phyloP scores from a whole-genome alignment of 164 flowering plant genomes.

The Nymphaea colorata region DNA sequence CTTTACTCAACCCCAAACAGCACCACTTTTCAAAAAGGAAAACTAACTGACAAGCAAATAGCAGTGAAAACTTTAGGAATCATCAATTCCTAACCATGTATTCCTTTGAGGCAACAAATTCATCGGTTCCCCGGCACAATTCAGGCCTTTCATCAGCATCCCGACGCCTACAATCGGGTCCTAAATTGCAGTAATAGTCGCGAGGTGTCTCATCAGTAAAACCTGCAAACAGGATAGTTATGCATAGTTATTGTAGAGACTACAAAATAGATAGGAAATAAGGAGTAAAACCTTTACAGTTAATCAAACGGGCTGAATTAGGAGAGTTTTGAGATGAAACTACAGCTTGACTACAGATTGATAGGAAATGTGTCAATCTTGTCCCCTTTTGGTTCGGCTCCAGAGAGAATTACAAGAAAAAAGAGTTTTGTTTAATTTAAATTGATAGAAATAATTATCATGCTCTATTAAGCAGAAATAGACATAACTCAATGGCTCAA shows the following conservation, averaged over 20 bases:
- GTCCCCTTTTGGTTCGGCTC: too few relatives aligned
- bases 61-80: background rate
- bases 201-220: slow-evolving; percentile 95
- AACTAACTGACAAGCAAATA: too few relatives aligned
- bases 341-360: too few relatives aligned
- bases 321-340: background rate
- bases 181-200: slow-evolving; percentile 93
- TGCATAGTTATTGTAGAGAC: background rate
- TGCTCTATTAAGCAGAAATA: too few relatives aligned
- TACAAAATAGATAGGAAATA: background rate
- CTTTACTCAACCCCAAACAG: too few relatives aligned
- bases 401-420: too few relatives aligned
- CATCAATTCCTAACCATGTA: slow-evolving; percentile 47
- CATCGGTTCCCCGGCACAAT: slow-evolving; percentile 95
- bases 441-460: too few relatives aligned
- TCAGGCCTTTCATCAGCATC: slow-evolving; percentile 99
- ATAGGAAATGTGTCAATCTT: too few relatives aligned
- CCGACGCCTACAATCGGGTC: slow-evolving; percentile 97
- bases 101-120: slow-evolving; percentile 95
- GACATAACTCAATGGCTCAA: too few relatives aligned
- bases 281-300: background rate
- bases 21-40: too few relatives aligned
- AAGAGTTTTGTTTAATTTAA: too few relatives aligned
- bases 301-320: background rate
- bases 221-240: slow-evolving; percentile 33